Percentiles rank a stretch among this genome's conserved stretches.
These are phyloP conservation scores for Dillenia suffruticosa DNA, from an alignment of 164 flowering plant genomes.

Conservation along the genomic window DNA sequence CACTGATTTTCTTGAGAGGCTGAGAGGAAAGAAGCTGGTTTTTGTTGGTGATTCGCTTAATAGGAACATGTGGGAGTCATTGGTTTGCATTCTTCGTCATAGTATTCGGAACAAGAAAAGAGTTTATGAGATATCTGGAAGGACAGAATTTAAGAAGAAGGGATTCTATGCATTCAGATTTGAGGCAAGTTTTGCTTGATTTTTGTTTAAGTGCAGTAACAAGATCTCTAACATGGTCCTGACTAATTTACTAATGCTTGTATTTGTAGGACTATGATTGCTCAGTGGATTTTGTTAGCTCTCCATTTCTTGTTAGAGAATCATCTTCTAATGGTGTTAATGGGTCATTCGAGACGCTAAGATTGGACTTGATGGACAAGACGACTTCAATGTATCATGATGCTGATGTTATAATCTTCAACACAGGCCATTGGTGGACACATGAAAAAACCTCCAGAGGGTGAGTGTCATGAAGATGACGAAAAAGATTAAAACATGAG, in stretches of 20 bases:
- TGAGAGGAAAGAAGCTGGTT: constrained; percentile 73
- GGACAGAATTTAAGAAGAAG: constrained; percentile 59
- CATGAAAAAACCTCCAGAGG: constrained; percentile 88
- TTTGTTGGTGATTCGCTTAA: constrained; percentile 89
- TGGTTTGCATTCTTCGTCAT: constrained; percentile 74
- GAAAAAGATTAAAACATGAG: constrained; percentile 85
- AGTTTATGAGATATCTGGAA: constrained; percentile 75
- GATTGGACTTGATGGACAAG: constrained; percentile 74
- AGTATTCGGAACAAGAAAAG: constrained; percentile 45
- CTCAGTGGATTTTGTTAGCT: constrained; percentile 58
- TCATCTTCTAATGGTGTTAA: constrained; percentile 34
- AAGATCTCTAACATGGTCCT: neutral
- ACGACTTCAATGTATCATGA: constrained; percentile 54
- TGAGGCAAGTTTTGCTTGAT: constrained; percentile 47
- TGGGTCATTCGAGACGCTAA: constrained; percentile 57
- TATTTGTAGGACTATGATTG: constrained; percentile 66
- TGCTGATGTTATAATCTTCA: constrained; percentile 70
- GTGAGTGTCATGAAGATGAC: constrained; percentile 33
- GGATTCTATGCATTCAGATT: constrained; percentile 71
- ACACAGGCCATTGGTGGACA: constrained; percentile 98
- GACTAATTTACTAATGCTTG: constrained; percentile 5
- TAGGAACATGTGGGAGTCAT: constrained; percentile 95
- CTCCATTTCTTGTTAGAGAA: constrained; percentile 74
- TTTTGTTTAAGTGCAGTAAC: neutral
- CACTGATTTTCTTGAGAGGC: constrained; percentile 63